Base-by-base conservation (phyloP, 2,329 filamentous ascomycete species). In the Monosporascus ibericus region DNA sequence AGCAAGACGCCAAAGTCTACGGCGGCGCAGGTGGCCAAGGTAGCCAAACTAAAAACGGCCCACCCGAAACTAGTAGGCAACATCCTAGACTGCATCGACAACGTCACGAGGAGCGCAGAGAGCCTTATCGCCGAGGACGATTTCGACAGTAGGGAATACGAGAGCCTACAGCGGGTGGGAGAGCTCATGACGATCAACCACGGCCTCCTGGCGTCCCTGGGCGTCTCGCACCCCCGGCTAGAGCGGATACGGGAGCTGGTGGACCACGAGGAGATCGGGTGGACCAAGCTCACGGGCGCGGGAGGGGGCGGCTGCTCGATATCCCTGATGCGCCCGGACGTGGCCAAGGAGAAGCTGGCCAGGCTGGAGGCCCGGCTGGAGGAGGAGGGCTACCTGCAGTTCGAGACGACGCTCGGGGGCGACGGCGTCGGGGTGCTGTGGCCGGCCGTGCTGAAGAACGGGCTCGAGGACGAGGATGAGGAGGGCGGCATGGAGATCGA, bases 261-360 rank as follows among this genome's bases (percentile, higher is more conserved):
- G 48, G 92, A 99, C 60, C 85, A 94, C 61, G 82, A 90, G 52
- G 88, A 87, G 40, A 88, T 96, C 52, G 94, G 94, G 30, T 99
- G 92, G 92, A 96, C 94, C 14, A 99, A 99, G 70, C 80, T 99
- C 52, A 99, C 94, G 0, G 94, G 94, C 36, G 94, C 94, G 1
- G 94, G 94, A 22, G 95, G 94, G 14, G 95, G 94, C 52, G 94
- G 94, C 3, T 97, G 95, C 70, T 92, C 92, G 3, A 97, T 99
- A 60, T 95, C 92, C 0, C 75, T 99, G 4, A 76, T 99, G 48
- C 87, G 86, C 58, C 88, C 89, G 0, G 82, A 81, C 30, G 75
- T 80, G 1, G 66, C 81, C 6, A 62, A 67, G 17, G 74, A 81
- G 55, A 80, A 80, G 61, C 71, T 95, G 27, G 70, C 75, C 24